Conservation (phyloP, 257 asterid species). For the Gentiana dahurica region DNA sequence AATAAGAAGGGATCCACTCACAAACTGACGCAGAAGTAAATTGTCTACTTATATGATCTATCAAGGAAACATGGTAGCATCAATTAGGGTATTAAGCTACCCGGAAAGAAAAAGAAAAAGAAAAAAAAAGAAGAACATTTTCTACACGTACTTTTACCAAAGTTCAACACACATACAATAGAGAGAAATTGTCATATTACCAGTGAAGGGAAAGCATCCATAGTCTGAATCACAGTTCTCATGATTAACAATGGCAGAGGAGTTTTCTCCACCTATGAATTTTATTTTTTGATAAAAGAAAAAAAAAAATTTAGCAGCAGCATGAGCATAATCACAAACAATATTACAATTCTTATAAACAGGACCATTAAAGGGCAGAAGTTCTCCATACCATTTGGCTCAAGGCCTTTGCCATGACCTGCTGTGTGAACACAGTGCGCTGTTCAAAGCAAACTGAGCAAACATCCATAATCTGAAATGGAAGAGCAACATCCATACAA, state of each 20-base stretch:
- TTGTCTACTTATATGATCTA: too few species aligned
- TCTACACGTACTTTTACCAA: too few species aligned
- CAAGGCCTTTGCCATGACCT: slow-evolving; percentile 81
- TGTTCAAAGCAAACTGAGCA: slow-evolving; percentile 99
- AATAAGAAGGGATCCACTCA: too few species aligned
- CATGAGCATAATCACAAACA: slow-evolving; percentile 1
- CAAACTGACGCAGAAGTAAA: too few species aligned
- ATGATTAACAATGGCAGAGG: slow-evolving; percentile 89
- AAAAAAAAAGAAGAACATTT: too few species aligned
- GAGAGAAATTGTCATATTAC: slow-evolving; percentile 22
- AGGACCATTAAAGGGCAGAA: not conserved
- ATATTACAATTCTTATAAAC: not conserved
- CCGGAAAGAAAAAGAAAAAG: too few species aligned
- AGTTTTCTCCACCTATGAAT: slow-evolving; percentile 70
- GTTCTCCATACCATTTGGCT: slow-evolving; percentile 65
- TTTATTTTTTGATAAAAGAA: not conserved
- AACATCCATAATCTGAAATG: slow-evolving; percentile 79
- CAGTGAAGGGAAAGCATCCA: slow-evolving; percentile 92
- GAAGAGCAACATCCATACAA: not conserved
- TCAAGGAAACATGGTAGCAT: too few species aligned
- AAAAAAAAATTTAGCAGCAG: not conserved
- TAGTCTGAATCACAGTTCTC: slow-evolving; percentile 99
- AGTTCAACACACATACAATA: too few species aligned
- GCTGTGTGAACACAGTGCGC: slow-evolving; percentile 97
- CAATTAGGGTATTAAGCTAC: too few species aligned